Conservation (phyloP, 2,329 filamentous ascomycete species). For the Huntiella decipiens region DNA sequence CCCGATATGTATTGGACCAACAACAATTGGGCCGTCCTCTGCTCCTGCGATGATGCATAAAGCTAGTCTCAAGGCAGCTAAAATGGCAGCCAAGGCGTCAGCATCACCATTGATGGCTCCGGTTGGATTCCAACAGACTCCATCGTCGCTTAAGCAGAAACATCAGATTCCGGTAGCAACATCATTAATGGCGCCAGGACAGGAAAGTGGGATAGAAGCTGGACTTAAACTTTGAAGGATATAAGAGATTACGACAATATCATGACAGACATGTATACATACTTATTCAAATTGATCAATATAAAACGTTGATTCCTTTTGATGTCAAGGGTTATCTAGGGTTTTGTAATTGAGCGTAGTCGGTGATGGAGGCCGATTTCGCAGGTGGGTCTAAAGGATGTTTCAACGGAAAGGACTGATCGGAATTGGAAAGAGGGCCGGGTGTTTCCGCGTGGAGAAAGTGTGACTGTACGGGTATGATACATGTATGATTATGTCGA, state of each 20-base stretch:
- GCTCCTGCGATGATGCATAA: conserved; percentile 16
- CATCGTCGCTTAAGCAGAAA: neutral
- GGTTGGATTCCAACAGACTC: conserved; percentile 14
- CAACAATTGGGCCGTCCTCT: conserved; percentile 27
- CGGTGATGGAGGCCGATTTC: too few species aligned
- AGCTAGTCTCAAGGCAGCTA: neutral
- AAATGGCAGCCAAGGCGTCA: neutral
- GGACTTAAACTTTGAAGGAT: neutral
- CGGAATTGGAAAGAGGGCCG: too few species aligned
- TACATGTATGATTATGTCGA: too few species aligned
- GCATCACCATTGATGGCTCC: conserved; percentile 16
- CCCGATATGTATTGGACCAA: conserved; percentile 41
- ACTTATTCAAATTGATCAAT: neutral
- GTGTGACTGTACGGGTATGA: too few species aligned
- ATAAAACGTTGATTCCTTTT: neutral
- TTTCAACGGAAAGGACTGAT: too few species aligned
- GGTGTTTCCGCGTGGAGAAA: too few species aligned
- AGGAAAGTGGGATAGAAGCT: neutral
- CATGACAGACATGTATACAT: neutral
- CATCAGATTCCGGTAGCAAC: neutral
- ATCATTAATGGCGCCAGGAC: neutral
- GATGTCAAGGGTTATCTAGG: too few species aligned
- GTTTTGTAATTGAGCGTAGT: too few species aligned
- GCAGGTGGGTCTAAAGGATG: too few species aligned
- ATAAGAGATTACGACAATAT: neutral